Conservation (phyloP, 306 rosid species). For the Cicer pinnatifidum region DNA sequence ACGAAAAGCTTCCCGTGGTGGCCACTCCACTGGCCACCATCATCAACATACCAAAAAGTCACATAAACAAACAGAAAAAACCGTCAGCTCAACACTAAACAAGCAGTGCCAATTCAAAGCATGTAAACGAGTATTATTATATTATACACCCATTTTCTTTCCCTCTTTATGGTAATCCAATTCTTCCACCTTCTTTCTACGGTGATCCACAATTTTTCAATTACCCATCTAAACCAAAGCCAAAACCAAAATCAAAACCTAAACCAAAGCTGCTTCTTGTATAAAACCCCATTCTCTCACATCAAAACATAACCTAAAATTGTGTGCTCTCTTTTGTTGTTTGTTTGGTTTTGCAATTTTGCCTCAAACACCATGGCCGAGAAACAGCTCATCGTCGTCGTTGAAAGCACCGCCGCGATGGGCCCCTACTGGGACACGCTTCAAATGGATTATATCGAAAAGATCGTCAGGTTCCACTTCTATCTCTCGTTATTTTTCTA, state of each 20-base stretch:
- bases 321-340: background rate
- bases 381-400: slow-evolving; percentile 78
- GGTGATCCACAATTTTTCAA: background rate
- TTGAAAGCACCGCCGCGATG: slow-evolving; percentile 86
- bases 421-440: slow-evolving; percentile 77
- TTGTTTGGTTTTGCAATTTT: background rate
- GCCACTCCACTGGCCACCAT: background rate
- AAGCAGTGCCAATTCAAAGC: background rate
- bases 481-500: background rate
- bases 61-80: background rate
- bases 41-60: background rate
- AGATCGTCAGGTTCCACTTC: slow-evolving; percentile 64
- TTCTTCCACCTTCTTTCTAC: background rate
- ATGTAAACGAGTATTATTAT: background rate
- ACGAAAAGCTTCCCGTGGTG: background rate
- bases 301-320: background rate
- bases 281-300: background rate
- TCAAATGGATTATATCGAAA: slow-evolving; percentile 71
- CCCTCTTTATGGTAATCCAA: background rate
- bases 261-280: background rate
- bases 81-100: background rate
- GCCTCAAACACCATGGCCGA: slow-evolving; percentile 59
- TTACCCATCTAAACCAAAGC: background rate
- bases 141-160: background rate
- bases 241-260: background rate